Evolutionary conservation across 192 early-diverging fungal species (phyloP).

Genomic region (Funneliformis mosseae): DNA sequence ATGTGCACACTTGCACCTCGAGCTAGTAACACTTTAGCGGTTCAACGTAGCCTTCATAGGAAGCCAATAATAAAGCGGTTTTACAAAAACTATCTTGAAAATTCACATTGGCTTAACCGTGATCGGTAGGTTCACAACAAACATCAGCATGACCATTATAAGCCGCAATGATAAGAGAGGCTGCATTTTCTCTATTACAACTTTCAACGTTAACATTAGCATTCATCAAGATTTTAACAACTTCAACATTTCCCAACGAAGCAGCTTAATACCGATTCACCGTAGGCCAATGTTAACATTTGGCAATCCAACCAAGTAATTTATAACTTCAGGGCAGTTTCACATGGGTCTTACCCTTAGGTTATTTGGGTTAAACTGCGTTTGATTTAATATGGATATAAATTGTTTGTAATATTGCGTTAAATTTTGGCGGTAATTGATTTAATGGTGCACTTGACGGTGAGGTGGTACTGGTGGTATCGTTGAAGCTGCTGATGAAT

Average conservation of each 20-base stretch:
- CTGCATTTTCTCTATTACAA: slow-evolving; percentile 50
- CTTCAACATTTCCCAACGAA: slow-evolving; percentile 39
- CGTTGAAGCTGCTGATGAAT: slow-evolving; percentile 32
- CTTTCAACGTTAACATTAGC: slow-evolving; percentile 38
- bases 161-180: slow-evolving; percentile 68
- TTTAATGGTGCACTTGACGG: not conserved
- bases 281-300: slow-evolving; percentile 37
- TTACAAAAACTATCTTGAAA: slow-evolving; percentile 47
- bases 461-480: slow-evolving; percentile 29
- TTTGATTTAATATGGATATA: slow-evolving; percentile 40
- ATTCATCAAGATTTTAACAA: slow-evolving; percentile 42
- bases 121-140: slow-evolving; percentile 44
- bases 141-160: slow-evolving; percentile 55
- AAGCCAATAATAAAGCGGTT: slow-evolving; percentile 41
- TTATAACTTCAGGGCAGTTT: slow-evolving; percentile 40
- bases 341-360: slow-evolving; percentile 43
- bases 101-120: slow-evolving; percentile 47
- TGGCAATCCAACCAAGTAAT: slow-evolving; percentile 35
- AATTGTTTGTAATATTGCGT: slow-evolving; percentile 44
- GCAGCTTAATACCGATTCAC: slow-evolving; percentile 49
- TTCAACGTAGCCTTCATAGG: slow-evolving; percentile 42
- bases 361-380: slow-evolving; percentile 38
- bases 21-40: slow-evolving; percentile 37
- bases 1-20: slow-evolving; percentile 40
- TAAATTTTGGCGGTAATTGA: slow-evolving; percentile 39